A percentile compares a stretch with the other conserved stretches of the same genome.
phyloP scores from a whole-genome alignment of 768 basidiomycete genomes.

The Serendipita indica region DNA sequence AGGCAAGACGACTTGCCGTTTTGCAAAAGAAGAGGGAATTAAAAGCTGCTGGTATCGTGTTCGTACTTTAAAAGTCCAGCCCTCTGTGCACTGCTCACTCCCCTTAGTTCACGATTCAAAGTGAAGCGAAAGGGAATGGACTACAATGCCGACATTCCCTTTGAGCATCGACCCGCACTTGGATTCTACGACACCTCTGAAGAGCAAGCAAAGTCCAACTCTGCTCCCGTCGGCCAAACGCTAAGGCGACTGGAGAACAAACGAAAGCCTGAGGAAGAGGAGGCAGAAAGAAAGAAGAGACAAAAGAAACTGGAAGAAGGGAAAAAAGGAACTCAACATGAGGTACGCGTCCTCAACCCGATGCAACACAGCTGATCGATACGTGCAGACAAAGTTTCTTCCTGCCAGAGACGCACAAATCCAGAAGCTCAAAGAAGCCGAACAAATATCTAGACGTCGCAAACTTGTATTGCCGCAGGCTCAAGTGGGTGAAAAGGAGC shows the following conservation, averaged over 20 bases:
- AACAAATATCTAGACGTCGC: conserved; percentile 77
- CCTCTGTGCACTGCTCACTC: not conserved
- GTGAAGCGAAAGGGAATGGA: conserved; percentile 97
- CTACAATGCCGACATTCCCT: conserved; percentile 97
- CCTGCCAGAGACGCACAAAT: conserved; percentile 97
- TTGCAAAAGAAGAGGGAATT: conserved; percentile 95
- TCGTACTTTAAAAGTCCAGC: conserved; percentile 22
- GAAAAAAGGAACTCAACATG: conserved; percentile 18
- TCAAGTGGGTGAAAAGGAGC: conserved; percentile 85
- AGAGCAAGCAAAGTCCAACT: conserved; percentile 71
- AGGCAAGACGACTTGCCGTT: conserved; percentile 84
- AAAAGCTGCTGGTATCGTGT: conserved; percentile 97
- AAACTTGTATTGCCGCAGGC: conserved; percentile 74
- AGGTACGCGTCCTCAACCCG: conserved; percentile 35
- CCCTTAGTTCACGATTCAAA: conserved; percentile 71
- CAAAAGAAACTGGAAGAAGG: conserved; percentile 67
- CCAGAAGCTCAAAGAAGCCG: conserved; percentile 93
- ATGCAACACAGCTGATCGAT: too few relatives aligned
- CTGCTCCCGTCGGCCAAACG: conserved; percentile 84
- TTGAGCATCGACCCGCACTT: conserved; percentile 88
- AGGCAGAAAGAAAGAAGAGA: conserved; percentile 83
- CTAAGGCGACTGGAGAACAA: conserved; percentile 91
- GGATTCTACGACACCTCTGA: conserved; percentile 97
- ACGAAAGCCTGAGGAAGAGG: conserved; percentile 85
- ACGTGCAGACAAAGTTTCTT: conserved; percentile 78